A percentile compares a stretch with the other conserved stretches of the same genome.
Evolutionary conservation across 805 yeast species (phyloP).

Genomic region (Wickerhamomyces pijperi): DNA sequence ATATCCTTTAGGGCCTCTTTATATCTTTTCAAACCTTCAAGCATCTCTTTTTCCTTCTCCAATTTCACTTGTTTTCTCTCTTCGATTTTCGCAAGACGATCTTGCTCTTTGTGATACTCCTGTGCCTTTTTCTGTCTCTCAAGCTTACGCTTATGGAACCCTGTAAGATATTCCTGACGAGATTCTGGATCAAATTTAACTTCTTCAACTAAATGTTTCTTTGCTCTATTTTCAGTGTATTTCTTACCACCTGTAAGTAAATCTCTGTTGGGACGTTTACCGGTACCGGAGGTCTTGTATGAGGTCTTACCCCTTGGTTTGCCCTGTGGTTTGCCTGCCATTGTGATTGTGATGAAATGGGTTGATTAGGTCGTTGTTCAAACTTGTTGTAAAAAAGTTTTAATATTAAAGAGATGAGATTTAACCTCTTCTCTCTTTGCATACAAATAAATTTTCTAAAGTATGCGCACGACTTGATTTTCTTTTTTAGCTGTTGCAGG

Average conservation of each 20-base stretch:
- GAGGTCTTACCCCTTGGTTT: background rate
- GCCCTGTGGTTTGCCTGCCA: slow-evolving; percentile 6
- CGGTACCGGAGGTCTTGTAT: background rate
- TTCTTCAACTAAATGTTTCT: slow-evolving; percentile 65
- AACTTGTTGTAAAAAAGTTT: no score
- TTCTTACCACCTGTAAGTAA: slow-evolving; percentile 80
- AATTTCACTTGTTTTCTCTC: slow-evolving; percentile 62
- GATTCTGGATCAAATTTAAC: slow-evolving; percentile 74
- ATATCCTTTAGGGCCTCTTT: slow-evolving; percentile 31
- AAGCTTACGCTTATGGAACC: slow-evolving; percentile 88
- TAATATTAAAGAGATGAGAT: no score
- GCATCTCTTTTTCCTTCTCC: slow-evolving; percentile 56
- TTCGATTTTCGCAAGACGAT: slow-evolving; percentile 57
- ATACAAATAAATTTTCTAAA: no score
- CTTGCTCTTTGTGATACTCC: slow-evolving; percentile 66
- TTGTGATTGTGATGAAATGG: slow-evolving; percentile 1
- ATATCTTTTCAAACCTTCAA: slow-evolving; percentile 49
- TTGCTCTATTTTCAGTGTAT: slow-evolving; percentile 59
- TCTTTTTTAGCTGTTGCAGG: no score
- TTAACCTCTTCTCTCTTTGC: no score
- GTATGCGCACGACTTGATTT: no score
- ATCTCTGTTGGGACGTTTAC: slow-evolving; percentile 49
- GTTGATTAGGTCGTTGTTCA: no score
- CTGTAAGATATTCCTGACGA: slow-evolving; percentile 80
- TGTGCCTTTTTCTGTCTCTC: slow-evolving; percentile 83